Evolutionary conservation across 495 filamentous ascomycete genomes (phyloP).

Genomic region (Podospora pseudoanserina): DNA sequence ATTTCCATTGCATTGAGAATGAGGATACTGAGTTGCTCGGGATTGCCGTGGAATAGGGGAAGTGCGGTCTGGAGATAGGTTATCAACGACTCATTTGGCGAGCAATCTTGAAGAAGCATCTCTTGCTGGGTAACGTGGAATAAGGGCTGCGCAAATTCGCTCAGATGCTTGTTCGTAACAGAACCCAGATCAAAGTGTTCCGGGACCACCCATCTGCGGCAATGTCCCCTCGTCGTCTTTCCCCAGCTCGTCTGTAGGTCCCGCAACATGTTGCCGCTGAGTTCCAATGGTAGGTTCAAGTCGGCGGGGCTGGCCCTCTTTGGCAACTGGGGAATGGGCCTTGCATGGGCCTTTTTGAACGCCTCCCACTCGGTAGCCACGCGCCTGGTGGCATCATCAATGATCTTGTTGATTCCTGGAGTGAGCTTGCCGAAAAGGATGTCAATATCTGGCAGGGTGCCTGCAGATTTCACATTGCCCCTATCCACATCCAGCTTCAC

Average conservation of each 20-base stretch:
- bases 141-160: slow-evolving; percentile 11
- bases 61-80: slow-evolving; percentile 33
- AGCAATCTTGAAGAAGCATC: not conserved
- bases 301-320: slow-evolving; percentile 27
- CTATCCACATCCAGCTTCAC: slow-evolving; percentile 53
- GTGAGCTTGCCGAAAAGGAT: slow-evolving; percentile 21
- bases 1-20: slow-evolving; percentile 43
- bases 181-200: slow-evolving; percentile 10
- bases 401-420: slow-evolving; percentile 19
- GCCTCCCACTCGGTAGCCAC: slow-evolving; percentile 29
- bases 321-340: slow-evolving; percentile 41
- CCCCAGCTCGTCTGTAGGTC: not conserved
- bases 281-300: slow-evolving; percentile 40
- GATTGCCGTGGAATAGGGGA: slow-evolving; percentile 43
- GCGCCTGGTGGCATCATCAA: slow-evolving; percentile 17
- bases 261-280: slow-evolving; percentile 35
- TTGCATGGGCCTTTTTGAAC: slow-evolving; percentile 30
- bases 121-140: slow-evolving; percentile 13
- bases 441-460: not conserved
- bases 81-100: not conserved
- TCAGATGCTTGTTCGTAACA: slow-evolving; percentile 13
- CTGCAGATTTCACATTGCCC: not conserved
- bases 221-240: not conserved
- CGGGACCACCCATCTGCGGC: slow-evolving; percentile 3
- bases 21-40: slow-evolving; percentile 43